Conservation (phyloP, 2,329 filamentous ascomycete genomes). For the Tolypocladium cylindrosporum region DNA sequence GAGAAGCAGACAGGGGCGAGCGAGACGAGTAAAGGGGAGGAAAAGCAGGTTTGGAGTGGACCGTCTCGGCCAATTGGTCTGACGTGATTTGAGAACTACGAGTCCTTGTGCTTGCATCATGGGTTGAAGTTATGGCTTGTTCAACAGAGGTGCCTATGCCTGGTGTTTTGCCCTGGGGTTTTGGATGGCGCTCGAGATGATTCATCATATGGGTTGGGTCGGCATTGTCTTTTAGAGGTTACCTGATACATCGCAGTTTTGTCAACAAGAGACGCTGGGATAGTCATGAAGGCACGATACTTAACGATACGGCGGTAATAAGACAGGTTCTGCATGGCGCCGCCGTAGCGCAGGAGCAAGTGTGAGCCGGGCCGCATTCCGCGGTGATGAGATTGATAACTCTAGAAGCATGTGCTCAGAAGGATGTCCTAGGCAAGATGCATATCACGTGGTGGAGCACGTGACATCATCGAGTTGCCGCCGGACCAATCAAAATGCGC, state of each 20-base stretch:
- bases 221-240: not conserved
- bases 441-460: constrained; percentile 3
- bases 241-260: not conserved
- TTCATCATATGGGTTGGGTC: not conserved
- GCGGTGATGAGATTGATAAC: not conserved
- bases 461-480: constrained; percentile 12
- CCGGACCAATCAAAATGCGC: constrained; percentile 34
- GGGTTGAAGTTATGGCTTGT: not conserved
- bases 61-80: not conserved
- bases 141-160: not conserved
- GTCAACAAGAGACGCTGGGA: not conserved
- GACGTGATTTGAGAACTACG: not conserved
- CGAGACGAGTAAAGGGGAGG: constrained; percentile 13
- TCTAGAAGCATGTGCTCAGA: not conserved
- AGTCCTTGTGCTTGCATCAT: not conserved
- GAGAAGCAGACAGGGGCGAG: constrained; percentile 55
- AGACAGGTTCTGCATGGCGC: not conserved
- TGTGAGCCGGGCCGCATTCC: not conserved
- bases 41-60: not conserved
- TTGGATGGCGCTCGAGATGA: not conserved
- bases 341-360: not conserved
- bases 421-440: too few relatives aligned
- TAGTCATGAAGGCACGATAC: not conserved
- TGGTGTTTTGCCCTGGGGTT: not conserved
- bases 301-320: not conserved